Conservation (phyloP, 768 basidiomycete genomes). For the Xerocomellus chrysenteron region DNA sequence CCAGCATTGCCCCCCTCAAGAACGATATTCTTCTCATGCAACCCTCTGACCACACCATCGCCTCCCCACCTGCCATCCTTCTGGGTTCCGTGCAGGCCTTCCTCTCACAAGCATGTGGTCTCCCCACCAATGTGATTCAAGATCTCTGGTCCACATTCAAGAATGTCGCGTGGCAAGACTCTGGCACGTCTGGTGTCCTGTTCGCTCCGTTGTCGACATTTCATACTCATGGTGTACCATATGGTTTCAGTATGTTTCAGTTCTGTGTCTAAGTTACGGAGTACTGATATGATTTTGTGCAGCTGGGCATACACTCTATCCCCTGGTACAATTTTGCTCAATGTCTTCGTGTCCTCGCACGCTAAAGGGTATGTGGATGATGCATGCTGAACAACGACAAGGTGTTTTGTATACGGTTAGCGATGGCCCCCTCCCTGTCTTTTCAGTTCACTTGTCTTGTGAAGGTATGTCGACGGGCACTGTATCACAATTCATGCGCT, state of each 20-base stretch:
- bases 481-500: too few species aligned
- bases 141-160: not conserved
- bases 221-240: not conserved
- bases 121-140: not conserved
- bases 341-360: not conserved
- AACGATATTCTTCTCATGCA: slow-evolving; percentile 1
- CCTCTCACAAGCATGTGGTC: not conserved
- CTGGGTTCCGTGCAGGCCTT: not conserved
- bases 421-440: too few species aligned
- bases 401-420: too few species aligned
- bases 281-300: not conserved
- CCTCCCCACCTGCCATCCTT: not conserved
- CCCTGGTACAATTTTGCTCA: not conserved
- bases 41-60: not conserved
- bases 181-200: not conserved
- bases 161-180: not conserved
- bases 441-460: too few species aligned
- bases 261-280: too few species aligned
- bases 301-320: not conserved
- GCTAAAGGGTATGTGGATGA: not conserved
- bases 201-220: not conserved
- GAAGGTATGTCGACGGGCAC: too few species aligned
- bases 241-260: not conserved
- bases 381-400: not conserved
- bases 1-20: not conserved